Conservation (phyloP, 1,284 basidiomycete species). For the Rhodotorula sp. region DNA sequence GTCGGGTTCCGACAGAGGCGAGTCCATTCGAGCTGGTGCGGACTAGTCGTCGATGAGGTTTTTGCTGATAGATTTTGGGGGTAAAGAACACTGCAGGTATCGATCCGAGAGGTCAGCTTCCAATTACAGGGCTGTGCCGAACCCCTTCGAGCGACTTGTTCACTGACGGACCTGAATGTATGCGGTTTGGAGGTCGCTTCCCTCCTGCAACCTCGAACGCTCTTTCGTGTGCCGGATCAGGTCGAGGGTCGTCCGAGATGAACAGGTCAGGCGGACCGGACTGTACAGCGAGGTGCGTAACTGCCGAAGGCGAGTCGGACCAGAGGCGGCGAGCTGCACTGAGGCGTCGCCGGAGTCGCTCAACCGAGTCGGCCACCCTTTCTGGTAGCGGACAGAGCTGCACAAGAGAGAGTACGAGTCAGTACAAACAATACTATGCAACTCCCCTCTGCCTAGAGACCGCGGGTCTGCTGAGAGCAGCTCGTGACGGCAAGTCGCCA, state of each 20-base stretch:
- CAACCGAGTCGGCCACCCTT: neutral
- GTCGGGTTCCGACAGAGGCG: slow-evolving; percentile 35
- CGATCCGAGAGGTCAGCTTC: neutral
- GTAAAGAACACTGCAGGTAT: neutral
- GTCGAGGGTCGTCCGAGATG: neutral
- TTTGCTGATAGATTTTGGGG: too few relatives aligned
- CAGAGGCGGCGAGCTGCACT: neutral
- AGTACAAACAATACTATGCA: neutral
- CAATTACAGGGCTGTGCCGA: neutral
- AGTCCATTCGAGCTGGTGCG: slow-evolving; percentile 9
- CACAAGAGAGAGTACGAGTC: neutral
- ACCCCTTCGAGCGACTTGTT: too few relatives aligned
- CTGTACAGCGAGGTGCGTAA: neutral
- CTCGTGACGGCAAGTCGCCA: neutral
- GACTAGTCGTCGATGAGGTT: neutral
- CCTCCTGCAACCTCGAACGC: too few relatives aligned
- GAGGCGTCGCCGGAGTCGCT: neutral
- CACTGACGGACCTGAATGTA: neutral
- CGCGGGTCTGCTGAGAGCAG: too few relatives aligned
- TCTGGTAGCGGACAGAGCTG: neutral
- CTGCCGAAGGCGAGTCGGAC: neutral
- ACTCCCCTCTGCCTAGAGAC: too few relatives aligned
- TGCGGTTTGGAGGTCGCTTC: neutral
- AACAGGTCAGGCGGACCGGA: neutral
- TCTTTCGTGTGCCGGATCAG: neutral